Percentiles rank a stretch among this genome's conserved stretches.
These are phyloP conservation scores for Rhizophagus sp. DNA, from an alignment of 192 early-diverging fungal genomes.

Conservation along the genomic window DNA sequence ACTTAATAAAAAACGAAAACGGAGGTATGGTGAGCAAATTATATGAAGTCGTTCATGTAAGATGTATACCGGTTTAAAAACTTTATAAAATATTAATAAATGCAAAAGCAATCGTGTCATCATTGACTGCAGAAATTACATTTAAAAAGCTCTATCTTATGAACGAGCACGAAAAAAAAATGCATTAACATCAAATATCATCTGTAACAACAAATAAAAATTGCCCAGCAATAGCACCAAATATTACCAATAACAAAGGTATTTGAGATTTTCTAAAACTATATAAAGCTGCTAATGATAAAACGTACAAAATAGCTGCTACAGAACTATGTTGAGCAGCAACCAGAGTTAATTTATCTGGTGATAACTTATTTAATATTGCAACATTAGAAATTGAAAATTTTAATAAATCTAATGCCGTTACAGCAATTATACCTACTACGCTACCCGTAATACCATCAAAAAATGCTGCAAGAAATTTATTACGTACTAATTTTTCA, in stretches of 20 bases:
- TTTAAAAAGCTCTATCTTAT: too few relatives aligned
- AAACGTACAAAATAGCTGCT: slow-evolving; percentile 22
- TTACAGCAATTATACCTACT: slow-evolving; percentile 32
- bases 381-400: background rate
- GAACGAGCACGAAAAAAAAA: too few relatives aligned
- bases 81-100: too few relatives aligned
- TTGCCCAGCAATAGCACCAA: slow-evolving; percentile 33
- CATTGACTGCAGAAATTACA: too few relatives aligned
- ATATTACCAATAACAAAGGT: slow-evolving; percentile 4
- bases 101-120: too few relatives aligned
- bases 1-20: too few relatives aligned
- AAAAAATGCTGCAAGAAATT: slow-evolving; percentile 32
- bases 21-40: too few relatives aligned
- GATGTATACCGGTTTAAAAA: too few relatives aligned
- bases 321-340: slow-evolving; percentile 10
- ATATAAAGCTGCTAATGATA: slow-evolving; percentile 21
- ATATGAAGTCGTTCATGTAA: too few relatives aligned
- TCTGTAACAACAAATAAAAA: slow-evolving; percentile 25
- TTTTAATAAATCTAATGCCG: slow-evolving; percentile 26
- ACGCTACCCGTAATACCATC: slow-evolving; percentile 34
- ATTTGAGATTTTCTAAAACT: background rate
- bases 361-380: background rate
- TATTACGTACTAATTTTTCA: slow-evolving; percentile 32
- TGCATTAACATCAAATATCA: too few relatives aligned
- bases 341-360: background rate